phyloP scores from a whole-genome alignment of 164 flowering plant genomes.

The Nymphaea colorata region DNA sequence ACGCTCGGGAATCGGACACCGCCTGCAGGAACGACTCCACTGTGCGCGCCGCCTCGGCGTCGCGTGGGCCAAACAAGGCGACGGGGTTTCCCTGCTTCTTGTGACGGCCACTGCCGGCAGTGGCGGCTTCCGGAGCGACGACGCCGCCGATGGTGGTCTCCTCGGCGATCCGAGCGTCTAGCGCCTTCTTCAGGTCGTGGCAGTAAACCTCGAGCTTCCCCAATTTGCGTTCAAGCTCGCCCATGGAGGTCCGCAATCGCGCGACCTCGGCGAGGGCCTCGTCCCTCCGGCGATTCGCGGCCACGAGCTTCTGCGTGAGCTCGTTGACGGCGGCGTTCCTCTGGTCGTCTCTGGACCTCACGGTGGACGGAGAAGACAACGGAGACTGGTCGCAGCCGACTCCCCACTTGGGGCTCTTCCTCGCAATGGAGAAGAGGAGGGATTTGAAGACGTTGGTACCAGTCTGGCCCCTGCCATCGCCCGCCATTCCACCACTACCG shows the following conservation, averaged over 20 bases:
- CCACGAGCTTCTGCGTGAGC: constrained; percentile 67
- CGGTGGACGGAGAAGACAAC: constrained; percentile 2
- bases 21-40: constrained; percentile 44
- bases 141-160: background rate
- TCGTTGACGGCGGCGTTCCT: constrained; percentile 64
- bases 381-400: constrained; percentile 2
- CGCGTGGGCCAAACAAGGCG: background rate
- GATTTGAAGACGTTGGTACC: constrained; percentile 60
- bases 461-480: constrained; percentile 13
- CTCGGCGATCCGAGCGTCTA: constrained; percentile 29
- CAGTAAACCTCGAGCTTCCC: constrained; percentile 73
- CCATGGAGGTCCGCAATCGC: constrained; percentile 60
- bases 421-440: constrained; percentile 33
- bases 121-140: background rate
- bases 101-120: background rate
- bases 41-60: constrained; percentile 7
- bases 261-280: constrained; percentile 79
- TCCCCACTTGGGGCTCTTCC: constrained; percentile 39
- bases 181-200: constrained; percentile 54
- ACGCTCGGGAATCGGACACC: constrained; percentile 50
- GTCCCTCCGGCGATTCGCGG: constrained; percentile 60
- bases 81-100: background rate
- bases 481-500: constrained; percentile 8
- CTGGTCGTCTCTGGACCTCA: constrained; percentile 36
- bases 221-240: constrained; percentile 85